A percentile compares a stretch with the other conserved stretches of the same genome.
These are phyloP conservation scores for Aspergillus sclerotialis DNA, from an alignment of 2,329 filamentous ascomycete genomes.

Conservation along the genomic window DNA sequence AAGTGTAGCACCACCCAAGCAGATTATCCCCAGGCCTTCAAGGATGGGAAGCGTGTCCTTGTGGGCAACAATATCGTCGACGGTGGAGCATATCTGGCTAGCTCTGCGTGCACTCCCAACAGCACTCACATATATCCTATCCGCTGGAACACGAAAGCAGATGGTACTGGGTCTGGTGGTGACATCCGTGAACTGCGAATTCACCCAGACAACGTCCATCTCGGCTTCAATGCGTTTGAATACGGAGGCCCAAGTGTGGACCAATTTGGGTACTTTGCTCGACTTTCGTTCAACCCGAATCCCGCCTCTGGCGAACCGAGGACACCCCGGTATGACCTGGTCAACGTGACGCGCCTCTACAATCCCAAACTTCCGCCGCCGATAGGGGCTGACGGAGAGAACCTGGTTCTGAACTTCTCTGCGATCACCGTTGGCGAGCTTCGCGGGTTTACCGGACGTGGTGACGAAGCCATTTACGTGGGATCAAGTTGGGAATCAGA, in stretches of 20 bases:
- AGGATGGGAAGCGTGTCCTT: slow-evolving; percentile 31
- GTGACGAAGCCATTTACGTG: slow-evolving; percentile 37
- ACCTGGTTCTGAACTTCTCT: slow-evolving; percentile 23
- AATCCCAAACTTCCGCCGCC: slow-evolving; percentile 13
- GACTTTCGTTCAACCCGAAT: slow-evolving; percentile 34
- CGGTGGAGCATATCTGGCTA: slow-evolving; percentile 29
- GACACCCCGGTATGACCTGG: slow-evolving; percentile 33
- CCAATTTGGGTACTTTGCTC: slow-evolving; percentile 28
- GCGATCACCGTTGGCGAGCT: slow-evolving; percentile 38
- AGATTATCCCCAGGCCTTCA: slow-evolving; percentile 41
- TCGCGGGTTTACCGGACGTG: slow-evolving; percentile 38
- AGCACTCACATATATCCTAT: slow-evolving; percentile 36
- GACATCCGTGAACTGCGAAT: slow-evolving; percentile 38
- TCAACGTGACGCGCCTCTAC: slow-evolving; percentile 31
- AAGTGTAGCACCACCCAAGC: slow-evolving; percentile 10
- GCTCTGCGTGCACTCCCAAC: slow-evolving; percentile 32
- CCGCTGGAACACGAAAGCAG: slow-evolving; percentile 25
- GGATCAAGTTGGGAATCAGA: slow-evolving; percentile 35
- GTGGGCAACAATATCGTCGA: slow-evolving; percentile 24
- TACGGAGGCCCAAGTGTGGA: slow-evolving; percentile 15
- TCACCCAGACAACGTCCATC: slow-evolving; percentile 40
- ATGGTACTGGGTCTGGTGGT: slow-evolving; percentile 26
- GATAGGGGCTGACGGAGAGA: slow-evolving; percentile 15
- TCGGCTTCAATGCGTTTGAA: slow-evolving; percentile 37
- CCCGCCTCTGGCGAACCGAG: slow-evolving; percentile 24